phyloP scores from a whole-genome alignment of 1,284 basidiomycete genomes.

The Afroboletus lepidellus region DNA sequence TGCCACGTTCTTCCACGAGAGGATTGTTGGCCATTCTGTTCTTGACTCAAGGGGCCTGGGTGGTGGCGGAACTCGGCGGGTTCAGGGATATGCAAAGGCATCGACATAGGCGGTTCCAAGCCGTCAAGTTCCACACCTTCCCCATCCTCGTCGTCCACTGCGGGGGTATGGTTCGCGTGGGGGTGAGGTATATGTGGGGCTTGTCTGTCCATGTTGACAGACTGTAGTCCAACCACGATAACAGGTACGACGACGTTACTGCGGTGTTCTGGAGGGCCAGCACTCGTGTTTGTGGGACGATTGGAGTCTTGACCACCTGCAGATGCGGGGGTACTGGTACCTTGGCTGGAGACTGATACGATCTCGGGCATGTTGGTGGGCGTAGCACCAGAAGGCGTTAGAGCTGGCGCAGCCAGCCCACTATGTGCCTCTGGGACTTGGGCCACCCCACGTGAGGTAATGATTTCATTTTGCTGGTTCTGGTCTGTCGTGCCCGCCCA shows the following conservation, averaged over 20 bases:
- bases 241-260: conserved; percentile 66
- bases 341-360: conserved; percentile 6
- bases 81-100: conserved; percentile 31
- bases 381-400: conserved; percentile 10
- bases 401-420: conserved; percentile 13
- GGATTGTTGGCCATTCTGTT: conserved; percentile 20
- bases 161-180: conserved; percentile 9
- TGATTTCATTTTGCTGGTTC: conserved; percentile 25
- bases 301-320: conserved; percentile 14
- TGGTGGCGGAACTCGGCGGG: conserved; percentile 23
- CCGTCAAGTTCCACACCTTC: conserved; percentile 28
- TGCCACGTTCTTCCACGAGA: conserved; percentile 42
- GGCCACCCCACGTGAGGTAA: conserved; percentile 11
- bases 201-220: conserved; percentile 52
- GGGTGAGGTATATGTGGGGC: conserved; percentile 21
- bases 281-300: conserved; percentile 10
- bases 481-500: conserved; percentile 22
- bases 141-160: conserved; percentile 26
- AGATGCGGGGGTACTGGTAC: conserved; percentile 1
- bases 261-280: conserved; percentile 19
- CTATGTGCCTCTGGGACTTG: conserved; percentile 19
- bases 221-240: conserved; percentile 77
- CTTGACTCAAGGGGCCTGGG: conserved; percentile 12
- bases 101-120: conserved; percentile 25
- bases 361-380: conserved; percentile 16